Evolutionary conservation across 768 basidiomycete genomes (phyloP), one percentile per base, ranked within the genome.

Genomic region (Tricholomella constricta): DNA sequence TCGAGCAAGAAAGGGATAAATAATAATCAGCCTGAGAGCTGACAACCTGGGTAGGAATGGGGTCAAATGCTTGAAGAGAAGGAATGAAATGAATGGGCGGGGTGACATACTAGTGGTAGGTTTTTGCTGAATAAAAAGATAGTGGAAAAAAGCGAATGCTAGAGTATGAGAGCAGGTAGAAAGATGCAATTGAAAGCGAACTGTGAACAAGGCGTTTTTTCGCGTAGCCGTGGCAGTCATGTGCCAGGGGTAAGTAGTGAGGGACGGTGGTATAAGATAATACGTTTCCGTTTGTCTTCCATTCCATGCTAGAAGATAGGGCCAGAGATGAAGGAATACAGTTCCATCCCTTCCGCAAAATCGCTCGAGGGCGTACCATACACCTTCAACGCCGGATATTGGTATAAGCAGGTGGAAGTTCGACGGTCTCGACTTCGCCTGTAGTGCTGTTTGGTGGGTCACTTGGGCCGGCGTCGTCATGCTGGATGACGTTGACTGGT

Each of bases 381-480:
- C 6, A 9, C 9, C 25, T 43, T 64, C 46, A 62, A 20, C 59
- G 73, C 53, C 70, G 68, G 44, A 91, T 74, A 55, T 88, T 81
- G 23, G 86, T 89, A 68, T 93, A 93, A 26, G 89, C 89, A 2
- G 90, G 90, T 12, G 90, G 90, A 44, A 93, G 76, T 68, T 93
- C 91, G 41, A 93, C 82, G 37, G 89, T 91, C 68, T 89, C 90
- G 14, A 80, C 65, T 57, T 83, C 80, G 15, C 68, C 71, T 14
- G 63, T 68, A 38, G 65, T 65, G n/a, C n/a, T n/a, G 36, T 48
- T 57, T 54, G 51, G 36, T 3, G 63, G 54, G 31, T 66, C 68
- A 51, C 77, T 78, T 5, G 83, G 79, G 1, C 91, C 90, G 0
- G 88, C 91, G 64, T 93, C 91, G 57, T 91, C 89, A 60, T 93